Evolutionary conservation across 2,329 filamentous ascomycete genomes (phyloP), one percentile per base, ranked within the genome.

Genomic region (Aspergillus costaricaensis): DNA sequence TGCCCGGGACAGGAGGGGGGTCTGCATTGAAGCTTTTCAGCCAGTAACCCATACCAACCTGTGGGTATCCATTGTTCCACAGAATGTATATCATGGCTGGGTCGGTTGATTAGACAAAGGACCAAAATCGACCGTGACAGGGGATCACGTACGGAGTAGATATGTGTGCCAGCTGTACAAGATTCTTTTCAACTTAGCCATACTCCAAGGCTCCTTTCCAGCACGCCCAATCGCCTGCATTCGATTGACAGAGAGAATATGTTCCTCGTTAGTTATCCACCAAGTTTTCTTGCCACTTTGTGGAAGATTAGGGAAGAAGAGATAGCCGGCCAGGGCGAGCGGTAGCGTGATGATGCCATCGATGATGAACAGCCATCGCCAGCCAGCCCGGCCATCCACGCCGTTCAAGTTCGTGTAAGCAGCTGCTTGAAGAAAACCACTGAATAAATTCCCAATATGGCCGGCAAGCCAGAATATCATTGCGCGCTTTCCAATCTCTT

Each of bases 41-140:
- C 76, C 77, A 80, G 62, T 77, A 79, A 1, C 76, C 77, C 75
- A 79, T 79, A 6, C 70, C 76, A 0, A 65, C 44, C 52, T 79
- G 76, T 1, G 67, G 59, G 3, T 23, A 17, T 17, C 72, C 76
- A 36, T 79, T 79, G 55, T 79, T 79, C 76, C 76, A 79, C 9
- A 78, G 51, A 5, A 78, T 65, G 57, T 78, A 78, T 1, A 73
- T 53, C 10, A 74, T 44, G 3, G 76, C 70, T 75, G 21, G 3
- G 4, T 0, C 1, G 3, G 5, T 14, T 36, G 5, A 19, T 62
- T 27, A 59, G 30, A 36, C 14, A 25, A 7, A 1, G 5, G 1
- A 15, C 1, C 17, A 4, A 19, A 19, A 4, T 10, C 1, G 2
- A 43, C 10, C 2, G 54, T 14, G 27, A 47, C 44, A 19, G 51